Percentiles rank a stretch among this genome's conserved stretches.
phyloP scores from a whole-genome alignment of 1,284 basidiomycete species.

The Naganishia liquefaciens region DNA sequence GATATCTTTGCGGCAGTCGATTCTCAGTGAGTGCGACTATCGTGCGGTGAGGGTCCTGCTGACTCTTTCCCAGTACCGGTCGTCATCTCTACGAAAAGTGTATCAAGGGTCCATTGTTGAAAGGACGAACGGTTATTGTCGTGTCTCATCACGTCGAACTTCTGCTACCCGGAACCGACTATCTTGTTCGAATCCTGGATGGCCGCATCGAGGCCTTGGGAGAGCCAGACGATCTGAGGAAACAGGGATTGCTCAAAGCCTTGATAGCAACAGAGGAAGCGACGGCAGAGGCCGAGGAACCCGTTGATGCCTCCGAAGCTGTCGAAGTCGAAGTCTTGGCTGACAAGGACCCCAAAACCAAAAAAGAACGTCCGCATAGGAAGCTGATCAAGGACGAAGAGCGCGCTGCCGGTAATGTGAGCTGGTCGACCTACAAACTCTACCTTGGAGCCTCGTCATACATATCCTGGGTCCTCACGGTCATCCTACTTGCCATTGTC shows the following conservation, averaged over 20 bases:
- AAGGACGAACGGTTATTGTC: slow-evolving; percentile 71
- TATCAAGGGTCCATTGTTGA: slow-evolving; percentile 64
- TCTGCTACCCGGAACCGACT: slow-evolving; percentile 63
- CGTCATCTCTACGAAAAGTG: slow-evolving; percentile 31
- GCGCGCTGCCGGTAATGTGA: slow-evolving; percentile 77
- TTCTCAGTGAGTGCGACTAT: slow-evolving; percentile 60
- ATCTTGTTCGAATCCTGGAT: slow-evolving; percentile 66
- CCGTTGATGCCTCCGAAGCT: slow-evolving; percentile 44
- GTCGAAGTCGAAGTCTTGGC: slow-evolving; percentile 43
- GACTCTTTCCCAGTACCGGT: slow-evolving; percentile 8
- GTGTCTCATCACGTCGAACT: slow-evolving; percentile 83
- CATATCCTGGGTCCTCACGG: slow-evolving; percentile 46
- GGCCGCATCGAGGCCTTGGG: slow-evolving; percentile 65
- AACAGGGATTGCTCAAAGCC: slow-evolving; percentile 57
- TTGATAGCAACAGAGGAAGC: slow-evolving; percentile 59
- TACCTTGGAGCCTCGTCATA: slow-evolving; percentile 63
- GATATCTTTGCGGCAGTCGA: slow-evolving; percentile 86
- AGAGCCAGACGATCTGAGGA: slow-evolving; percentile 61
- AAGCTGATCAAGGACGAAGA: slow-evolving; percentile 90
- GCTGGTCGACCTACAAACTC: slow-evolving; percentile 74
- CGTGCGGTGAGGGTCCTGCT: neutral
- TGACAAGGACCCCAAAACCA: slow-evolving; percentile 46
- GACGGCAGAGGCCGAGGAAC: slow-evolving; percentile 35
- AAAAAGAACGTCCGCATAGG: slow-evolving; percentile 60
- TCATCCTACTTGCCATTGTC: slow-evolving; percentile 42